These are phyloP conservation scores for Mollisia scopiformis DNA, from an alignment of 2,329 filamentous ascomycete genomes.

Conservation along the genomic window DNA sequence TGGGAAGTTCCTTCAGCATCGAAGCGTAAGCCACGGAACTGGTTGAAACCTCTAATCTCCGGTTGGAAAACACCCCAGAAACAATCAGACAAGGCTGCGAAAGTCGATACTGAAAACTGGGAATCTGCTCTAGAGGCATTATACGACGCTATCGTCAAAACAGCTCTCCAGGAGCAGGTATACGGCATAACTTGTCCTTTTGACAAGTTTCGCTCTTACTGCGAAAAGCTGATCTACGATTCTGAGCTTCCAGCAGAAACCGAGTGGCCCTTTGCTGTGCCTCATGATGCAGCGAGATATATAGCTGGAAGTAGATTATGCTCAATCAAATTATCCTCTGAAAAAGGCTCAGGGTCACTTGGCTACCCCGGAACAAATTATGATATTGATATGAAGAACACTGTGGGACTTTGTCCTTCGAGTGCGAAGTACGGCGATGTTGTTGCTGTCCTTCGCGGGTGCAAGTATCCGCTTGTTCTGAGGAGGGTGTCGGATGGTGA, in stretches of 20 bases:
- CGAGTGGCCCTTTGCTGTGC: neutral
- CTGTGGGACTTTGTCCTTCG: neutral
- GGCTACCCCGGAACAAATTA: neutral
- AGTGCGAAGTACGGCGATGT: neutral
- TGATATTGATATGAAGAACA: too few species aligned
- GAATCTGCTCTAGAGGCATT: neutral
- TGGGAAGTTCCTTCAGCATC: neutral
- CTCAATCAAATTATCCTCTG: neutral
- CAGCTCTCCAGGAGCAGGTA: too few species aligned
- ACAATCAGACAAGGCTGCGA: too few species aligned
- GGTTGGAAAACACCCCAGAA: too few species aligned
- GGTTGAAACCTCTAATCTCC: too few species aligned
- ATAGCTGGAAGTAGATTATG: neutral
- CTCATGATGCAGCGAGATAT: neutral
- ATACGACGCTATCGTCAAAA: neutral
- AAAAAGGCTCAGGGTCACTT: neutral
- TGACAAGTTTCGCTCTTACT: neutral
- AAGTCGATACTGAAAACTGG: neutral
- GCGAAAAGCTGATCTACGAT: neutral
- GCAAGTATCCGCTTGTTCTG: neutral
- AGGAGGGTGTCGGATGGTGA: neutral
- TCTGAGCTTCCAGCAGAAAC: neutral
- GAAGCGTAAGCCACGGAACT: too few species aligned
- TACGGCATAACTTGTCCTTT: neutral
- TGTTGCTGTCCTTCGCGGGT: neutral